Percentiles rank a stretch among this genome's conserved stretches.
Evolutionary conservation across 2,329 filamentous ascomycete species (phyloP).

Genomic region (Alternaria alternata): DNA sequence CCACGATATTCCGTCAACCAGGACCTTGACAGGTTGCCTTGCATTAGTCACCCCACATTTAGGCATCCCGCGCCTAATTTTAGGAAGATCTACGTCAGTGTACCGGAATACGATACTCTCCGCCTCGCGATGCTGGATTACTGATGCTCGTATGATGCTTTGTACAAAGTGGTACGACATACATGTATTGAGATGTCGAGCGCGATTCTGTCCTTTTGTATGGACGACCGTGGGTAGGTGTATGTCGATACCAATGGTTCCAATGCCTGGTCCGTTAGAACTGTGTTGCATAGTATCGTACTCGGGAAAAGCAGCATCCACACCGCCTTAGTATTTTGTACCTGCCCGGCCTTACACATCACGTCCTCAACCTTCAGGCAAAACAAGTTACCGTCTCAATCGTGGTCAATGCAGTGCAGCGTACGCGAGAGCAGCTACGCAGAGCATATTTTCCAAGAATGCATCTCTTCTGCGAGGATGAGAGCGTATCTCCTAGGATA

Average conservation of each 20-base stretch:
- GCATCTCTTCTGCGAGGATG: too few species aligned
- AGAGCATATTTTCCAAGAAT: too few species aligned
- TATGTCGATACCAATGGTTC: too few species aligned
- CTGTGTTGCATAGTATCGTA: neutral
- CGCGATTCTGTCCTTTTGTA: accelerated
- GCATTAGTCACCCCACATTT: slow-evolving; percentile 8
- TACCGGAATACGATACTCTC: neutral
- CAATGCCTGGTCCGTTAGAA: too few species aligned
- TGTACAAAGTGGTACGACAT: neutral
- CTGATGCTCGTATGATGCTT: neutral
- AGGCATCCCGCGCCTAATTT: slow-evolving; percentile 10
- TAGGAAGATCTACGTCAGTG: slow-evolving; percentile 10
- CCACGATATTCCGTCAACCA: neutral
- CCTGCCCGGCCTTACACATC: too few species aligned
- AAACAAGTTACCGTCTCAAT: too few species aligned
- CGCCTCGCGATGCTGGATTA: neutral
- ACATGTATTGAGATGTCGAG: neutral
- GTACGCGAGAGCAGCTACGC: too few species aligned
- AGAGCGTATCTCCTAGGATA: too few species aligned
- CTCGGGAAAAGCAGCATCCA: too few species aligned
- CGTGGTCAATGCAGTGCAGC: too few species aligned
- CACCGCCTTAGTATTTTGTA: too few species aligned
- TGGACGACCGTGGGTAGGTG: neutral
- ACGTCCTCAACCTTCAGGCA: too few species aligned
- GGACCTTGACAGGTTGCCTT: neutral